Percentiles rank a stretch among this genome's conserved stretches.
Evolutionary conservation across 441 rosid species (phyloP).

Genomic region (Theobroma grandiflorum): DNA sequence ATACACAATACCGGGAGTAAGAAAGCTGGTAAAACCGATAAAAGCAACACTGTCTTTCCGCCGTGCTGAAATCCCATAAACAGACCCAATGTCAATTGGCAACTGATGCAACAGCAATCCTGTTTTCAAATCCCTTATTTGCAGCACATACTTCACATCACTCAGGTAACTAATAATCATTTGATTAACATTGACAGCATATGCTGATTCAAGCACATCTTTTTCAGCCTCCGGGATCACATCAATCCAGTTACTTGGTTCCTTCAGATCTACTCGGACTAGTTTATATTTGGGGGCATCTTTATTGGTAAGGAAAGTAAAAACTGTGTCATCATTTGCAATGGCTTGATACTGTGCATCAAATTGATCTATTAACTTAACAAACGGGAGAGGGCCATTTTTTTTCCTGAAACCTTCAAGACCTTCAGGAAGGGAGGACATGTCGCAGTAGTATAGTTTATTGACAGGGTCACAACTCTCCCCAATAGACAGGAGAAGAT

Average conservation of each 20-base stretch:
- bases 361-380: conserved; percentile 74
- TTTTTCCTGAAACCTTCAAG: conserved; percentile 73
- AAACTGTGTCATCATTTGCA: conserved; percentile 82
- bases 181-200: conserved; percentile 72
- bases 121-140: conserved; percentile 81
- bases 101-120: conserved; percentile 82
- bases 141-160: conserved; percentile 83
- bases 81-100: conserved; percentile 83
- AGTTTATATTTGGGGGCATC: conserved; percentile 89
- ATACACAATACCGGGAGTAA: conserved; percentile 85
- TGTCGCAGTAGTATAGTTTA: conserved; percentile 83
- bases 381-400: conserved; percentile 67
- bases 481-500: conserved; percentile 58
- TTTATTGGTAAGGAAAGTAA: conserved; percentile 87
- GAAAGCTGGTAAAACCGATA: conserved; percentile 82
- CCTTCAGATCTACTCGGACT: conserved; percentile 80
- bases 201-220: conserved; percentile 82
- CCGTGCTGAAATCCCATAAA: conserved; percentile 71
- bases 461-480: conserved; percentile 91
- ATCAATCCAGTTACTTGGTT: conserved; percentile 79
- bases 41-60: conserved; percentile 69
- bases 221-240: conserved; percentile 78
- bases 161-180: conserved; percentile 86
- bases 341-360: conserved; percentile 68
- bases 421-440: conserved; percentile 73